These are phyloP conservation scores for Aspergillus sp. DNA, from an alignment of 2,329 filamentous ascomycete species.

Conservation along the genomic window DNA sequence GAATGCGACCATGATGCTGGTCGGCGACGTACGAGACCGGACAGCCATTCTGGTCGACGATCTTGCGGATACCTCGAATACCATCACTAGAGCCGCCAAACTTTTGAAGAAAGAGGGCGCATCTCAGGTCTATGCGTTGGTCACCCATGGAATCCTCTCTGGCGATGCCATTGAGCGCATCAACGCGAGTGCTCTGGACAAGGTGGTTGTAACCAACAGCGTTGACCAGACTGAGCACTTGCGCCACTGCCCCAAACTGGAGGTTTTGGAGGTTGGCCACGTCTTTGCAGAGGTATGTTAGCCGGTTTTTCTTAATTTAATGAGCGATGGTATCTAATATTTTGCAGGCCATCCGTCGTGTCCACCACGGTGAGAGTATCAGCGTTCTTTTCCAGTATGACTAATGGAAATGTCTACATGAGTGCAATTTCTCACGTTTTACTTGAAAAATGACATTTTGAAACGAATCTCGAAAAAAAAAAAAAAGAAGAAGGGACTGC, in stretches of 20 bases:
- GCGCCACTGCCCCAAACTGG: conserved; percentile 75
- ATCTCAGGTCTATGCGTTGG: conserved; percentile 81
- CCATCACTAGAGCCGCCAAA: conserved; percentile 92
- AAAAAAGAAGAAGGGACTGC: conserved; percentile 1
- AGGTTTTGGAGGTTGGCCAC: conserved; percentile 81
- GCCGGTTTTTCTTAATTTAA: neutral
- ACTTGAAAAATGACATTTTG: conserved; percentile 13
- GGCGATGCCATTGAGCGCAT: conserved; percentile 92
- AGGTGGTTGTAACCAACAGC: conserved; percentile 91
- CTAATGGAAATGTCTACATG: conserved; percentile 33
- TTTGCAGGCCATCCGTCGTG: conserved; percentile 75
- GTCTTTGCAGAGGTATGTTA: conserved; percentile 77
- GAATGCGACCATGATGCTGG: conserved; percentile 85
- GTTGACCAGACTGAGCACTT: conserved; percentile 84
- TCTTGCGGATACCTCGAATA: conserved; percentile 92
- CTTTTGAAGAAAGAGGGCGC: conserved; percentile 91
- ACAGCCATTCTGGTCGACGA: conserved; percentile 92
- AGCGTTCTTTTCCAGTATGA: conserved; percentile 89
- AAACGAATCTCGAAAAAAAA: neutral
- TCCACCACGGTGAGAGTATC: conserved; percentile 97
- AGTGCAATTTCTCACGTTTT: conserved; percentile 4
- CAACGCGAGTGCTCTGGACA: conserved; percentile 88
- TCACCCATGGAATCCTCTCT: conserved; percentile 92
- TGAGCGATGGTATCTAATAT: conserved; percentile 14
- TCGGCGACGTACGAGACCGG: conserved; percentile 75